Evolutionary conservation across 805 yeast genomes (phyloP), one percentile per base, ranked within the genome.

Genomic region (Lipomyces japonicus): DNA sequence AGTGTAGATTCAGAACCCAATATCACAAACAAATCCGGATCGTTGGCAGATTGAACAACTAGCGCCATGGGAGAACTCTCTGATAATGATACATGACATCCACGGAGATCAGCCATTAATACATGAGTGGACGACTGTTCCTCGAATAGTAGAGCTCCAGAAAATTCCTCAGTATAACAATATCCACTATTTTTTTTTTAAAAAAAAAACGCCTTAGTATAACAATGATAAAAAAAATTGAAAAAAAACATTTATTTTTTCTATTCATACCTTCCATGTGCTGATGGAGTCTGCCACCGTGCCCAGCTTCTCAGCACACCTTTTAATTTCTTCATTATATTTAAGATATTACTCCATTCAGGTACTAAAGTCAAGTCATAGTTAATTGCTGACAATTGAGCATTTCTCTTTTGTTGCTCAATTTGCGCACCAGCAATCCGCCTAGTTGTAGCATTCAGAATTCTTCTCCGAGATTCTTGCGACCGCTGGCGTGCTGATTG

Each of bases 231-330:
- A 7, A 39, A 21, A 2, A 23, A 38, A 30, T 18, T 14, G n/a
- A 41, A 9, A 32, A 30, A 22, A 42, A 36, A n/a, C n/a, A n/a
- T n/a, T n/a, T n/a, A n/a, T n/a, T n/a, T n/a, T n/a, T n/a, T n/a
- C n/a, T 7, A 30, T 35, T 19, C 34, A 30, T 36, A 48, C 56
- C 52, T 48, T 43, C 56, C 56, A n/a, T 43, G 41, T 12, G 49
- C 44, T 34, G 32, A 46, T 28, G 39, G 46, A 3, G 51, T 48
- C 22, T 53, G 48, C 51, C 51, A 53, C 25, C 44, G 45, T 6
- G 44, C 54, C 47, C 46, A 46, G 19, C 57, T 55, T 3, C 57
- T 38, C 26, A 50, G 41, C 10, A 53, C 55, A n/a, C 57, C 57
- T 23, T 50, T 50, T 38, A 41, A 22, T 10, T 30, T 22, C 40